These are phyloP conservation scores for Plenodomus tracheiphilus DNA, from an alignment of 2,329 filamentous ascomycete species.

Conservation along the genomic window DNA sequence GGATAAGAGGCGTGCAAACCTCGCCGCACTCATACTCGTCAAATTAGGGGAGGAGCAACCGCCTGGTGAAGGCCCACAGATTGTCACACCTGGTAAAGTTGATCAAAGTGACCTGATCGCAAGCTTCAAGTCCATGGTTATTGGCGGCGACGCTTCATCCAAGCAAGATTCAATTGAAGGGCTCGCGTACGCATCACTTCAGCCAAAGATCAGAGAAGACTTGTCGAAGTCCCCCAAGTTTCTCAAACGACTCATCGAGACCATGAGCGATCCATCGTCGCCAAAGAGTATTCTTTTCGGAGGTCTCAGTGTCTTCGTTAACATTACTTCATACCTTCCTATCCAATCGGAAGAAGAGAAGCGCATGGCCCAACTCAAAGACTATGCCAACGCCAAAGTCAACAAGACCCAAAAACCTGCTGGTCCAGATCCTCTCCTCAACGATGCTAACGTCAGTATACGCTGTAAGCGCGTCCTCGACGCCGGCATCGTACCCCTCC, in stretches of 20 bases:
- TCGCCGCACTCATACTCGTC: conserved; percentile 59
- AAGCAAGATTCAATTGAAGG: conserved; percentile 82
- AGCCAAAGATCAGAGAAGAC: conserved; percentile 81
- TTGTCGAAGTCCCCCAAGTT: conserved; percentile 71
- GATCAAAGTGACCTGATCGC: conserved; percentile 55
- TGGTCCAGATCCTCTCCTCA: conserved; percentile 68
- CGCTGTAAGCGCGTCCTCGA: conserved; percentile 81
- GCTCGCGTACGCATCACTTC: conserved; percentile 86
- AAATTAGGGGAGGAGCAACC: conserved; percentile 52
- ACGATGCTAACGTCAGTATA: conserved; percentile 72
- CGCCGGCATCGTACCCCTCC: conserved; percentile 73
- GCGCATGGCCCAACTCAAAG: conserved; percentile 87
- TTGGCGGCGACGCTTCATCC: conserved; percentile 60
- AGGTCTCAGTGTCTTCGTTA: conserved; percentile 80
- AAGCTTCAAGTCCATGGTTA: conserved; percentile 66
- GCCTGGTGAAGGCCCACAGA: conserved; percentile 32
- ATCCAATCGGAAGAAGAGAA: conserved; percentile 85
- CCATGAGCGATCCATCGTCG: conserved; percentile 50
- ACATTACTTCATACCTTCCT: conserved; percentile 81
- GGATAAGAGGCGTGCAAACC: conserved; percentile 58
- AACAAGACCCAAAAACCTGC: conserved; percentile 57
- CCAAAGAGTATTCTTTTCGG: conserved; percentile 74
- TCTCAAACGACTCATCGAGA: conserved; percentile 69
- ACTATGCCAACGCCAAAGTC: conserved; percentile 75
- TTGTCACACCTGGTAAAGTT: conserved; percentile 36